Evolutionary conservation across 257 asterid species (phyloP), one percentile per base, ranked within the genome.

Genomic region (Salvia miltiorrhiza): DNA sequence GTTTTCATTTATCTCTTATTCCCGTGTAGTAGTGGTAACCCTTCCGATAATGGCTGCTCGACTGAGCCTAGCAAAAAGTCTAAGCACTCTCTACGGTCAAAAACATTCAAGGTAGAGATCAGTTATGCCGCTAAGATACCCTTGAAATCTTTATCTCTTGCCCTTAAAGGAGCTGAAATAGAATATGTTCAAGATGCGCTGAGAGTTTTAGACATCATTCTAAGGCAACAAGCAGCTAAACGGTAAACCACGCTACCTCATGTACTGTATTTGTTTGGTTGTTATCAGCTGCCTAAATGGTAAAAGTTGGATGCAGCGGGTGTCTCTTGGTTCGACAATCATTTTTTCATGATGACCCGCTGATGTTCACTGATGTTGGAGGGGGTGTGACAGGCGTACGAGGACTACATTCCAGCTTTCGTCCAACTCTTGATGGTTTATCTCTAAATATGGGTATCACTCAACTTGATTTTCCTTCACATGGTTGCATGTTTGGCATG

Each of bases 211-310:
- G 88, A 90, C 72, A 77, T 81, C 84, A 79, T 93, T 72, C 71
- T 93, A 69, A 85, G 98, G 80, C 98, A 93, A 73, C 86, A 87
- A 73, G 96, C 97, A 70, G 97, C 96, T 67, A 80, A 81, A 41
- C 86, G 96, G 98, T 87, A 80, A 67, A 13, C 57, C 33, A 17
- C 4, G 35, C 53, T 69, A 60, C 56, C 37, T 21, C 63, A 58
- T 65, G 14, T 17, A 17, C 50, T 43, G 40, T 59, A 69, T 62
- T 26, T 35, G 41, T 74, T 60, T 32, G 60, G 45, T 64, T 72
- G 53, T 52, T 61, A 63, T 70, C 79, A 30, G 71, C 65, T 76
- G 67, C 65, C 76, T 79, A 65, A 71, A 80, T 53, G 58, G 59
- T 75, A 68, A 69, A 58, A n/a, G 45, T 68, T 78, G 67, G 63